Percentiles rank a stretch among this genome's conserved stretches.
Conservation (phyloP, 495 filamentous ascomycete genomes). For the Penicillium angulare region DNA sequence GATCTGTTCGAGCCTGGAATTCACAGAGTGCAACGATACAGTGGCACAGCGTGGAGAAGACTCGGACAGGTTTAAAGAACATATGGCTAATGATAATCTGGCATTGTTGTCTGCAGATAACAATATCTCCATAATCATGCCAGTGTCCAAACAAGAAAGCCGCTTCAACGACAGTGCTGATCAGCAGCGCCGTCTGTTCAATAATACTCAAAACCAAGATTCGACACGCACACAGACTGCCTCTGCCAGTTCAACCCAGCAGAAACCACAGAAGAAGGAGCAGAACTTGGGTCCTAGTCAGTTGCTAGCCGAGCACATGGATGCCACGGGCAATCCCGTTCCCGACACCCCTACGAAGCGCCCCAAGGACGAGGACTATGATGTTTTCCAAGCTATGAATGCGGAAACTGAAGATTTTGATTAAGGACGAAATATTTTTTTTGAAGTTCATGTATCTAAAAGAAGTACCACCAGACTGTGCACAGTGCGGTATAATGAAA, state of each 20-base stretch:
- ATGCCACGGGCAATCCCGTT: slow-evolving; percentile 34
- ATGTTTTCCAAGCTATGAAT: slow-evolving; percentile 29
- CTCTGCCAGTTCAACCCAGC: slow-evolving; percentile 4
- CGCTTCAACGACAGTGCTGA: slow-evolving; percentile 19
- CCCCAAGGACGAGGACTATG: slow-evolving; percentile 23
- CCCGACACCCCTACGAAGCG: slow-evolving; percentile 26
- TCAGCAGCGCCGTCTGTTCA: slow-evolving; percentile 23
- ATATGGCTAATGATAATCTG: too few relatives aligned
- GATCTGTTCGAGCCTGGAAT: too few relatives aligned
- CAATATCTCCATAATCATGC: slow-evolving; percentile 24
- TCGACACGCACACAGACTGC: slow-evolving; percentile 5
- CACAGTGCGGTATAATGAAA: not conserved
- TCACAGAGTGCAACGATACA: too few relatives aligned
- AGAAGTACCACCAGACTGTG: not conserved
- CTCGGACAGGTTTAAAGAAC: too few relatives aligned
- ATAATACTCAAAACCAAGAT: slow-evolving; percentile 23
- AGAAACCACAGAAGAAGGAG: slow-evolving; percentile 12
- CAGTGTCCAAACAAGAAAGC: slow-evolving; percentile 31
- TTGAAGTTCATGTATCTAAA: not conserved
- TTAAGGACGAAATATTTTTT: slow-evolving; percentile 11
- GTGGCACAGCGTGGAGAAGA: too few relatives aligned
- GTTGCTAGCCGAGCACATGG: slow-evolving; percentile 28
- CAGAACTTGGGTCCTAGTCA: slow-evolving; percentile 30
- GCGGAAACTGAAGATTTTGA: slow-evolving; percentile 34
- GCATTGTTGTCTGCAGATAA: too few relatives aligned